A percentile compares a stretch with the other conserved stretches of the same genome.
These are phyloP conservation scores for Rutstroemia sp. DNA, from an alignment of 2,329 filamentous ascomycete species.

Conservation along the genomic window DNA sequence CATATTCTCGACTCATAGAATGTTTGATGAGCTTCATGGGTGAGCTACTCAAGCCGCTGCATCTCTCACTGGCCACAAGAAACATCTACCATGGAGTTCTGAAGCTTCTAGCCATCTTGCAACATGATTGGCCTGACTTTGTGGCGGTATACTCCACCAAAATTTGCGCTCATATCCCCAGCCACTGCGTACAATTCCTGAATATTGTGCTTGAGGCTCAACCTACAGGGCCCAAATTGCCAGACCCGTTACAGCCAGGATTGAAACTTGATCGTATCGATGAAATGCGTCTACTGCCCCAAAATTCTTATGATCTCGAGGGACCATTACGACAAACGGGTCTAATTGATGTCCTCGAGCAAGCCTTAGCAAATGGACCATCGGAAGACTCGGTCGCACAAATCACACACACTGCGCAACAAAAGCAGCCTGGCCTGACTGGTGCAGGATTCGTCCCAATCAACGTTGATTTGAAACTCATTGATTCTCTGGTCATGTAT, in stretches of 20 bases:
- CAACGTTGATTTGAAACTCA: slow-evolving; percentile 59
- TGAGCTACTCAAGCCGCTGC: slow-evolving; percentile 68
- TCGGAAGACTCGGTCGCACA: slow-evolving; percentile 69
- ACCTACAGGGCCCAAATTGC: slow-evolving; percentile 63
- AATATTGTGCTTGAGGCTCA: slow-evolving; percentile 83
- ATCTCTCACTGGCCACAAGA: slow-evolving; percentile 62
- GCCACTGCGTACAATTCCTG: slow-evolving; percentile 77
- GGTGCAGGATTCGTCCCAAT: slow-evolving; percentile 61
- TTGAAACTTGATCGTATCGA: slow-evolving; percentile 71
- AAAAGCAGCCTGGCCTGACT: slow-evolving; percentile 48
- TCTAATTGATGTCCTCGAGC: slow-evolving; percentile 52
- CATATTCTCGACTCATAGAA: slow-evolving; percentile 66
- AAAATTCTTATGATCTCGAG: slow-evolving; percentile 54
- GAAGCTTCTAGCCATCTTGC: slow-evolving; percentile 75
- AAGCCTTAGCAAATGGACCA: slow-evolving; percentile 51
- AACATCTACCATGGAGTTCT: slow-evolving; percentile 79
- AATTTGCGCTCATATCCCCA: slow-evolving; percentile 73
- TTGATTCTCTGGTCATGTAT: slow-evolving; percentile 79
- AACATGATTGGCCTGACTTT: slow-evolving; percentile 94
- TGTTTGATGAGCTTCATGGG: slow-evolving; percentile 67
- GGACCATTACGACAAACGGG: slow-evolving; percentile 44
- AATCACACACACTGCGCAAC: slow-evolving; percentile 66
- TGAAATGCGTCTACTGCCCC: slow-evolving; percentile 62
- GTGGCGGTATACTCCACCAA: slow-evolving; percentile 78
- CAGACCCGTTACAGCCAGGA: slow-evolving; percentile 64